phyloP scores from a whole-genome alignment of 352 stramenopile species.

The Globisporangium viniferum region DNA sequence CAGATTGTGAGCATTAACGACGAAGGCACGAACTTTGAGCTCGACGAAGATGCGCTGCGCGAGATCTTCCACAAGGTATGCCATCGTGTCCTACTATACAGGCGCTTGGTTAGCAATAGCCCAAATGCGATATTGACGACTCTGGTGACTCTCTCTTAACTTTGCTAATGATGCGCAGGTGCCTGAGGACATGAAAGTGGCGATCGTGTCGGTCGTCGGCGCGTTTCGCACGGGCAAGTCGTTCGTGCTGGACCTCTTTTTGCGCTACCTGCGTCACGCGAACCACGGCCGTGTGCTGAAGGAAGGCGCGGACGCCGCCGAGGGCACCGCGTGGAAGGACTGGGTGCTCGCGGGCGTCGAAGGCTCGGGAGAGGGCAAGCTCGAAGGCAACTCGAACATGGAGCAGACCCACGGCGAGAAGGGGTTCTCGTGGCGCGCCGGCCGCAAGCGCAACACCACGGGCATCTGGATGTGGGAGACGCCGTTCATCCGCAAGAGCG shows the following conservation, averaged over 20 bases:
- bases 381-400: slow-evolving; percentile 85
- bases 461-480: slow-evolving; percentile 99
- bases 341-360: slow-evolving; percentile 63
- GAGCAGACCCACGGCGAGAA: slow-evolving; percentile 72
- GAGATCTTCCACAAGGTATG: slow-evolving; percentile 66
- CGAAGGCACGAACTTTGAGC: slow-evolving; percentile 82
- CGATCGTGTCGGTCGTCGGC: slow-evolving; percentile 97
- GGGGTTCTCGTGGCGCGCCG: slow-evolving; percentile 96
- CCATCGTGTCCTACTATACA: background rate
- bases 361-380: slow-evolving; percentile 45
- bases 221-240: slow-evolving; percentile 99
- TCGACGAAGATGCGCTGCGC: slow-evolving; percentile 67
- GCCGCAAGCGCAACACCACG: slow-evolving; percentile 96
- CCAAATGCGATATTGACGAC: background rate
- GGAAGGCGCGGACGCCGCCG: slow-evolving; percentile 40
- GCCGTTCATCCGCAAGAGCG: slow-evolving; percentile 93
- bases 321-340: slow-evolving; percentile 52
- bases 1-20: slow-evolving; percentile 88
- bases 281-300: slow-evolving; percentile 48
- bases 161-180: slow-evolving; percentile 21
- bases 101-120: background rate
- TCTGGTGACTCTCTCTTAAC: background rate
- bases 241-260: slow-evolving; percentile 97
- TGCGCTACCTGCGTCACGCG: slow-evolving; percentile 93
- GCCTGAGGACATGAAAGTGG: slow-evolving; percentile 94